Conservation (phyloP, 805 yeast genomes). For the Hanseniaspora lindneri region DNA sequence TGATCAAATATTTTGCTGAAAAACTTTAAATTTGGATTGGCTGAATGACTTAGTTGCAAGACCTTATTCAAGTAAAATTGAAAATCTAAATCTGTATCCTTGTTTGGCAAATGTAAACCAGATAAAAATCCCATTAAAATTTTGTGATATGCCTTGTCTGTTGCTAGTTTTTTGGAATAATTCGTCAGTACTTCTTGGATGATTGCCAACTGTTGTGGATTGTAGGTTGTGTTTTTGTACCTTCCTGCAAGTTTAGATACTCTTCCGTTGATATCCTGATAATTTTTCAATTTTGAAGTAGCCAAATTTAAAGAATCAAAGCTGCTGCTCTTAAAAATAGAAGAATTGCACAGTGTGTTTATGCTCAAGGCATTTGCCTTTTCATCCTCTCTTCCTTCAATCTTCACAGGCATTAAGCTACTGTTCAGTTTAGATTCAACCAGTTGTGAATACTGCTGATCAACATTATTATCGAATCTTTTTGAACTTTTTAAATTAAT, state of each 20-base stretch:
- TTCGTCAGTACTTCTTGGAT: conserved; percentile 8
- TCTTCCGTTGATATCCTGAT: conserved; percentile 11
- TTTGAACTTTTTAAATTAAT: not conserved
- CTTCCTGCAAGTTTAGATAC: conserved; percentile 10
- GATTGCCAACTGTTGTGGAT: conserved; percentile 12
- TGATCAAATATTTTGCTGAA: not conserved
- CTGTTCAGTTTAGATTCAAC: conserved; percentile 7
- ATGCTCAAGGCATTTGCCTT: not conserved
- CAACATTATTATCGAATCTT: not conserved
- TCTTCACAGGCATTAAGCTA: conserved; percentile 4
- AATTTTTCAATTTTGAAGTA: conserved; percentile 2
- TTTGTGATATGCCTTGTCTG: conserved; percentile 9
- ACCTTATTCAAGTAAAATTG: conserved; percentile 5
- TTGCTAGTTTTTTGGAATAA: conserved; percentile 3
- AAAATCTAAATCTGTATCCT: conserved; percentile 9
- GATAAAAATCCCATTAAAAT: conserved; percentile 10
- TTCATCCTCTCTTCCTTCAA: not conserved
- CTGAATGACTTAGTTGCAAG: conserved; percentile 24
- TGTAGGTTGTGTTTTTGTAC: conserved; percentile 4
- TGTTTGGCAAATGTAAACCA: not conserved
- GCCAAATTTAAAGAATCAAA: conserved; percentile 12
- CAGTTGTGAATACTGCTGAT: conserved; percentile 12
- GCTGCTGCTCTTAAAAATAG: conserved; percentile 4
- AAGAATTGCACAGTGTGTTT: conserved; percentile 1
- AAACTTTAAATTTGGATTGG: conserved; percentile 8